phyloP scores from a whole-genome alignment of 345 rosid genomes.

The Clarkia xantiana region DNA sequence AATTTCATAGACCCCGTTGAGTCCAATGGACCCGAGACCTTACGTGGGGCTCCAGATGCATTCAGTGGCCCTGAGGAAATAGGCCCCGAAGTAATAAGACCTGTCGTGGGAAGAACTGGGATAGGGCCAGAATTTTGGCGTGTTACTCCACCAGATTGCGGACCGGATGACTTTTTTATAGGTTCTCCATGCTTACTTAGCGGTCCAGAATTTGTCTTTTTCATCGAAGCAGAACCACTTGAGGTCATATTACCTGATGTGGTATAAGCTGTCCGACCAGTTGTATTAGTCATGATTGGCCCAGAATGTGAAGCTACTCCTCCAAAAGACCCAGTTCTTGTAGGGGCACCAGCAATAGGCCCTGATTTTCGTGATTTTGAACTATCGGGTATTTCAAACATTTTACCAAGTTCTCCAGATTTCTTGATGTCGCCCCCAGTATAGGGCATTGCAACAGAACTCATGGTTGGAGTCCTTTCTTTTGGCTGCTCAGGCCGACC shows the following conservation, averaged over 20 bases:
- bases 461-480: conserved; percentile 77
- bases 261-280: conserved; percentile 52
- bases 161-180: conserved; percentile 74
- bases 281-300: conserved; percentile 62
- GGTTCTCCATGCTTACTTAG: conserved; percentile 89
- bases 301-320: conserved; percentile 75
- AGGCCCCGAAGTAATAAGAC: conserved; percentile 91
- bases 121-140: conserved; percentile 92
- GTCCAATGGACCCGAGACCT: conserved; percentile 88
- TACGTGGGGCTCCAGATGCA: conserved; percentile 76
- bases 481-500: conserved; percentile 90
- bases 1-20: conserved; percentile 62
- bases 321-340: conserved; percentile 90
- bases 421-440: conserved; percentile 89
- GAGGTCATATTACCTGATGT: conserved; percentile 55
- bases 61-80: conserved; percentile 72
- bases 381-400: conserved; percentile 85
- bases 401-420: conserved; percentile 90
- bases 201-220: conserved; percentile 91
- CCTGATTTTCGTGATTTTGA: conserved; percentile 88
- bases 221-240: conserved; percentile 63
- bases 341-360: conserved; percentile 62
- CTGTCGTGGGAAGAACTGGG: conserved; percentile 79
- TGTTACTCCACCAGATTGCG: conserved; percentile 87
- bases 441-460: conserved; percentile 82